Evolutionary conservation across 352 stramenopile genomes (phyloP).

Genomic region (Phytophthora brassicae): DNA sequence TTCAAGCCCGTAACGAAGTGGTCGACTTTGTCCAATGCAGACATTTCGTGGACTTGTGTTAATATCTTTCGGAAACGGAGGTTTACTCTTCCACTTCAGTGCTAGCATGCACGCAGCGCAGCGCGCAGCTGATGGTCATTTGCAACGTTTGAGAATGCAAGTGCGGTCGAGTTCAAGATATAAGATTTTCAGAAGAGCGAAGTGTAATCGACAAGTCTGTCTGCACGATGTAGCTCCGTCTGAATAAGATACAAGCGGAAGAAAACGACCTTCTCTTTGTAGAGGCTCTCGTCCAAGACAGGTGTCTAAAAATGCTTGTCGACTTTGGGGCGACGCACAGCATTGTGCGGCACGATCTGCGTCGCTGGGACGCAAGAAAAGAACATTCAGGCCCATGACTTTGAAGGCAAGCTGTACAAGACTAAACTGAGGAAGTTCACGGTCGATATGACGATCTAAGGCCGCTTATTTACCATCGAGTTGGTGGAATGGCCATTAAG

Average conservation of each 20-base stretch:
- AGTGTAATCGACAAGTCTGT: conserved; percentile 11
- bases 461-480: background rate
- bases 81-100: background rate
- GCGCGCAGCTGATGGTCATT: background rate
- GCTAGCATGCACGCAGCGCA: background rate
- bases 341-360: conserved; percentile 16
- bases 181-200: conserved; percentile 1
- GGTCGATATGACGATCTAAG: conserved; percentile 8
- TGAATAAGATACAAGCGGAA: conserved; percentile 14
- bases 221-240: conserved; percentile 13
- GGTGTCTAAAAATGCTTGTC: conserved; percentile 15
- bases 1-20: background rate
- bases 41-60: background rate
- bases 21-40: background rate
- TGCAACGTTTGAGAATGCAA: conserved; percentile 2
- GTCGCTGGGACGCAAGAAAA: background rate
- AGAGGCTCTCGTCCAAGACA: conserved; percentile 4
- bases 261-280: conserved; percentile 20
- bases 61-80: background rate
- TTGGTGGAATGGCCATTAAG: conserved; percentile 12
- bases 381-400: conserved; percentile 4
- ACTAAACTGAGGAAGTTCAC: conserved; percentile 2
- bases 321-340: conserved; percentile 22
- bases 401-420: conserved; percentile 9
- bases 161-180: conserved; percentile 5